Conservation (phyloP, 139 green algal species). For the Gonium pectorale region DNA sequence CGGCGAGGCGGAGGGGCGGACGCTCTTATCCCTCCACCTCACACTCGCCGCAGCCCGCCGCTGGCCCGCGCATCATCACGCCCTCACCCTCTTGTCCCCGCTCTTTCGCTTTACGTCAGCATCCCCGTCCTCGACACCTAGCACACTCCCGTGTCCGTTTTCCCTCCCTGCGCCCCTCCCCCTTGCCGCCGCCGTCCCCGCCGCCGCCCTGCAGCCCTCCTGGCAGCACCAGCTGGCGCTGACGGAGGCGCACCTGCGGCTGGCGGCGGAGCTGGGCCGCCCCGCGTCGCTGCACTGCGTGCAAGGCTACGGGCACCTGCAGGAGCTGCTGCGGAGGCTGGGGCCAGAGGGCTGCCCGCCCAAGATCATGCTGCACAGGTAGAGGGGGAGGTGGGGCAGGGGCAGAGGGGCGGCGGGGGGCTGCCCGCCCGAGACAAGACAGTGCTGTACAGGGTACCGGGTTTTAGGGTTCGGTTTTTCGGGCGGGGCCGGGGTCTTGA, state of each 20-base stretch:
- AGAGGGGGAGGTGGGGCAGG: background rate
- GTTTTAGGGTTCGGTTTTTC: background rate
- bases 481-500: too few species aligned
- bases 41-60: too few species aligned
- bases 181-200: background rate
- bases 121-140: too few species aligned
- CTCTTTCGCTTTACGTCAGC: too few species aligned
- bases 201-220: conserved; percentile 19
- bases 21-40: too few species aligned
- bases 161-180: background rate
- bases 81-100: too few species aligned
- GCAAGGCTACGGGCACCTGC: conserved; percentile 43
- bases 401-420: too few species aligned
- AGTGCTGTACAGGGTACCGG: too few species aligned
- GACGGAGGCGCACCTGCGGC: conserved; percentile 60
- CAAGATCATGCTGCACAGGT: conserved; percentile 62
- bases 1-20: too few species aligned
- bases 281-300: conserved; percentile 81
- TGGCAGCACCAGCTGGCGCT: conserved; percentile 57
- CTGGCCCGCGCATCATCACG: too few species aligned
- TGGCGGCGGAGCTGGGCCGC: conserved; percentile 66
- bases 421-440: too few species aligned
- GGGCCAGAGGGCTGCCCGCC: conserved; percentile 36
- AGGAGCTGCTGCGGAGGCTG: conserved; percentile 43
- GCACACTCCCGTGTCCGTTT: too few species aligned